Conservation (phyloP, 345 rosid species). For the Salix caprea region DNA sequence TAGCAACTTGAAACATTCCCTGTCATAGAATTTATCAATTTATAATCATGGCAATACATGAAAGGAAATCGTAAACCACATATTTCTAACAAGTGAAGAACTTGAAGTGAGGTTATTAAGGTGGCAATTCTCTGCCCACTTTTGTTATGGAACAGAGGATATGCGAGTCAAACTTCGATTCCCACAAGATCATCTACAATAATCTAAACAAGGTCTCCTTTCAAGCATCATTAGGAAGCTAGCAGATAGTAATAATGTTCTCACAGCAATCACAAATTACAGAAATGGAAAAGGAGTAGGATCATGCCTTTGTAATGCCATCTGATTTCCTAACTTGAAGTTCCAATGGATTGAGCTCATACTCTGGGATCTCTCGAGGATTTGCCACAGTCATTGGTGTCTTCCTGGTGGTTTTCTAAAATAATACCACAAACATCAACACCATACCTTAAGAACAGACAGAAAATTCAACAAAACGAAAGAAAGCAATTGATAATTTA, state of each 20-base stretch:
- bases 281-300: constrained; percentile 3
- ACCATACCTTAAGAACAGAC: not conserved
- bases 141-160: not conserved
- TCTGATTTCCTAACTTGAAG: constrained; percentile 83
- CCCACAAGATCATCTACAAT: not conserved
- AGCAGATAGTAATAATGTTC: not conserved
- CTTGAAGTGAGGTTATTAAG: not conserved
- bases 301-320: constrained; percentile 71
- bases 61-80: not conserved
- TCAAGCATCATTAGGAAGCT: not conserved
- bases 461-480: not conserved
- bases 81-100: not conserved
- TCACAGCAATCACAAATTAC: not conserved
- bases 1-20: constrained; percentile 95
- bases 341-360: constrained; percentile 90
- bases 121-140: not conserved
- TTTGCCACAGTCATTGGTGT: constrained; percentile 92
- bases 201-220: not conserved
- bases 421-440: constrained; percentile 11
- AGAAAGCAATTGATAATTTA: not conserved
- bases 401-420: constrained; percentile 81
- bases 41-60: not conserved
- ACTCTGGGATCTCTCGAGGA: constrained; percentile 91
- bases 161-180: not conserved
- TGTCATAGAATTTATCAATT: constrained; percentile 22